Evolutionary conservation across 1,284 basidiomycete genomes (phyloP).

Genomic region (Trametes versicolor): DNA sequence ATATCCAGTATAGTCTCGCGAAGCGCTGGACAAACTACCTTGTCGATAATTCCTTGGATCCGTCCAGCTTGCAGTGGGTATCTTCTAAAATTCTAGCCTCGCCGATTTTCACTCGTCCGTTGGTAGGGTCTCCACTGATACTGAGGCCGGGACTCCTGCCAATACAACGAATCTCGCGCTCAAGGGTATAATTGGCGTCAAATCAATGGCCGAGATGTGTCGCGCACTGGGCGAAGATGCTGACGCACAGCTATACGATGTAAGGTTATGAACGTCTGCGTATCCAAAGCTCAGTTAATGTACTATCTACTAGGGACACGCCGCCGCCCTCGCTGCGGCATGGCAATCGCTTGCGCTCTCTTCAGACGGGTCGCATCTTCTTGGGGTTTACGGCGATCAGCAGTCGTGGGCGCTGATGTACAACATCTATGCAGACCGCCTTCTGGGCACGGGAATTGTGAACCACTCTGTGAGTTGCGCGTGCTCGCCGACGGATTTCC

Average conservation of each 20-base stretch:
- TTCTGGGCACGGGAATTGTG: slow-evolving; percentile 49
- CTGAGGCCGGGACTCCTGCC: slow-evolving; percentile 45
- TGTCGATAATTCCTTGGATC: slow-evolving; percentile 65
- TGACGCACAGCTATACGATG: slow-evolving; percentile 59
- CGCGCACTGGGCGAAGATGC: slow-evolving; percentile 56
- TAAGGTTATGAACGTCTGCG: slow-evolving; percentile 38
- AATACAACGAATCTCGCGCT: slow-evolving; percentile 83
- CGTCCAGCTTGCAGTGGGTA: slow-evolving; percentile 55
- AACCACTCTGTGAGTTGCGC: slow-evolving; percentile 34
- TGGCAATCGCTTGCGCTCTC: slow-evolving; percentile 49
- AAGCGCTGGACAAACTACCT: slow-evolving; percentile 78
- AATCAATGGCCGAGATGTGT: slow-evolving; percentile 69
- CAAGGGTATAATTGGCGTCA: slow-evolving; percentile 76
- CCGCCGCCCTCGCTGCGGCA: slow-evolving; percentile 34
- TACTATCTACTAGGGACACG: slow-evolving; percentile 21
- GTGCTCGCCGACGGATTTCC: too few relatives aligned
- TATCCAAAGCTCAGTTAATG: neutral
- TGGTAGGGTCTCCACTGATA: slow-evolving; percentile 63
- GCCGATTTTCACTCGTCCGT: too few relatives aligned
- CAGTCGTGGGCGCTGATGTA: slow-evolving; percentile 69
- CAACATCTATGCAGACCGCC: slow-evolving; percentile 71
- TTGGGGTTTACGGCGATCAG: slow-evolving; percentile 53
- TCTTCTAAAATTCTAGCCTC: too few relatives aligned
- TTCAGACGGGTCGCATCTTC: slow-evolving; percentile 45
- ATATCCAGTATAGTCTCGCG: neutral